phyloP scores from a whole-genome alignment of 2,329 filamentous ascomycete species.

The Aureobasidium mangrovei region DNA sequence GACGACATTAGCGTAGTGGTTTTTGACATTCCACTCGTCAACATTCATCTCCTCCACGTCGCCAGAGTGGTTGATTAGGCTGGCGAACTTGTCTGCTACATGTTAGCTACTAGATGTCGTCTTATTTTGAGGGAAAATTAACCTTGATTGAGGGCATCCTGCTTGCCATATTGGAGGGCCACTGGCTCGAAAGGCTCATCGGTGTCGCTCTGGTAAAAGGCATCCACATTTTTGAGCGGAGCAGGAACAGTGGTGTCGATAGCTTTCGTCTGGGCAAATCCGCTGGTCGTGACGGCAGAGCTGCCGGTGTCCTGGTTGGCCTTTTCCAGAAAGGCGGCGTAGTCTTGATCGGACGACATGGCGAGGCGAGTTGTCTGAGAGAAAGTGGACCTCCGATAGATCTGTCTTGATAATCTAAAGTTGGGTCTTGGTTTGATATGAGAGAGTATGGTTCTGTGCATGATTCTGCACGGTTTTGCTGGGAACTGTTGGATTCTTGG shows the following conservation, averaged over 20 bases:
- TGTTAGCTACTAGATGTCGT: not conserved
- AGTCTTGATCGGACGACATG: slow-evolving; percentile 73
- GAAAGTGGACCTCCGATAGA: too few relatives aligned
- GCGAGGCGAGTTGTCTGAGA: not conserved
- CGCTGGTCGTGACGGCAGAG: slow-evolving; percentile 17
- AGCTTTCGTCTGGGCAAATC: slow-evolving; percentile 30
- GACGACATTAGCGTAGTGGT: slow-evolving; percentile 60
- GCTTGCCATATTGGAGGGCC: slow-evolving; percentile 46
- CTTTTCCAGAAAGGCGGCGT: slow-evolving; percentile 77
- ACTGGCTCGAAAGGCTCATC: slow-evolving; percentile 82
- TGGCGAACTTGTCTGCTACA: slow-evolving; percentile 56
- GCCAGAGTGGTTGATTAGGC: slow-evolving; percentile 52
- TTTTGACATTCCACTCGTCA: slow-evolving; percentile 63
- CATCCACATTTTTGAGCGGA: slow-evolving; percentile 47
- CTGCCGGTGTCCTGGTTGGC: slow-evolving; percentile 60
- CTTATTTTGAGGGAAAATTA: slow-evolving; percentile 21
- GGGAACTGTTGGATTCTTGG: too few relatives aligned
- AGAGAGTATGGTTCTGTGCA: too few relatives aligned
- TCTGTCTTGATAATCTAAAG: too few relatives aligned
- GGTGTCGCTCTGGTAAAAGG: slow-evolving; percentile 69
- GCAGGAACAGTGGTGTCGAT: slow-evolving; percentile 50
- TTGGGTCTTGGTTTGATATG: too few relatives aligned
- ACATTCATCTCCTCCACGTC: slow-evolving; percentile 58
- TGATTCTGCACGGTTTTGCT: too few relatives aligned
- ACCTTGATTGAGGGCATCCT: slow-evolving; percentile 42